Base-by-base conservation (phyloP, 495 filamentous ascomycete genomes). In the Aspergillus affinis region DNA sequence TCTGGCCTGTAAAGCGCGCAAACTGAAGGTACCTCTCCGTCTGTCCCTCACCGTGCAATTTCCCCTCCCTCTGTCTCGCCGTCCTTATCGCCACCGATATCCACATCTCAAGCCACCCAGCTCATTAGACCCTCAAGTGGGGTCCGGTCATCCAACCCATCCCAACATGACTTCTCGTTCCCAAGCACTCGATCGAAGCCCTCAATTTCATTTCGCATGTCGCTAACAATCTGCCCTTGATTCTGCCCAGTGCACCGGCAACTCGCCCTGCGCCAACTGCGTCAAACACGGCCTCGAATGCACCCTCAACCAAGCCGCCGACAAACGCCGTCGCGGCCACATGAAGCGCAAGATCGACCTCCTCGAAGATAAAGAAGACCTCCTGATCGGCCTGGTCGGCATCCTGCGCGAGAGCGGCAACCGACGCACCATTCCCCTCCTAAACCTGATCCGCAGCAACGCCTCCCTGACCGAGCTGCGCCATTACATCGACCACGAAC, bases 381-480 rank as follows among this genome's bases (percentile, higher is more conserved):
- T 75, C 2, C 54, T 78, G 5, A 46, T 67, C 10, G 66, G 63
- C 7, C 60, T 78, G 9, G 53, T 76, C n/a, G 23, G 54, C 6
- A 60, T 66, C 2, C 58, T 78, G 7, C 73, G 66, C 26, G 68
- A 74, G 21, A 59, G 60, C 23, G 59, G 58, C 29, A 61, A 66
- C 19, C 54, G 45, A 21, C 51, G 57, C 46, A 62, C 65, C 45
- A 41, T 64, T 0, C 68, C 67, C 5, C 51, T 76, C 20, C 32
- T 76, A 9, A 71, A 73, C 56, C 61, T 76, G 7, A 72, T 76
- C 56, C 73, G 73, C n/a, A 73, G 65, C 49, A 64, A 76, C 56
- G 72, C 70, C 0, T 59, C 69, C 5, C 45, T 75, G 15, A 61
- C 69, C 17, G 72, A 75, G 45, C 68, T 76, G 41, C 63, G 66